These are phyloP conservation scores for Fusarium temperatum DNA, from an alignment of 2,329 filamentous ascomycete genomes.

Conservation along the genomic window DNA sequence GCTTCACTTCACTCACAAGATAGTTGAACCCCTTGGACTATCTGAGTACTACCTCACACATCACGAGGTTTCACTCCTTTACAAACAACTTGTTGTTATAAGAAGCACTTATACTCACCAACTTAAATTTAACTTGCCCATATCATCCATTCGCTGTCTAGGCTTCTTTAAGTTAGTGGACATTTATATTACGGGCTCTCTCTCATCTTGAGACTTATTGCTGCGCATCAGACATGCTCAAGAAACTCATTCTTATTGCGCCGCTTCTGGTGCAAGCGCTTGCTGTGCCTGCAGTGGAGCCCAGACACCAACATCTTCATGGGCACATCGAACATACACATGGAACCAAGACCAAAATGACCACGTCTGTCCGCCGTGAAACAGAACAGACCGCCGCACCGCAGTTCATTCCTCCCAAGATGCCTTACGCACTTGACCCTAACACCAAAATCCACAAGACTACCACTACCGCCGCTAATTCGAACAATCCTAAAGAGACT, in stretches of 20 bases:
- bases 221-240: conserved; percentile 34
- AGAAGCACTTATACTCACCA: conserved; percentile 14
- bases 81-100: conserved; percentile 17
- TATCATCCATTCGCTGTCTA: not conserved
- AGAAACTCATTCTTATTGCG: conserved; percentile 31
- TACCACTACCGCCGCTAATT: not conserved
- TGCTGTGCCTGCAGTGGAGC: conserved; percentile 34
- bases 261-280: conserved; percentile 41
- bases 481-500: not conserved
- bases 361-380: conserved; percentile 7
- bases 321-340: conserved; percentile 26
- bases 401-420: conserved; percentile 25
- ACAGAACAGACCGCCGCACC: conserved; percentile 14
- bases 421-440: conserved; percentile 19
- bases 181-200: not conserved
- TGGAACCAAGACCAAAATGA: conserved; percentile 6
- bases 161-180: conserved; percentile 2
- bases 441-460: conserved; percentile 20
- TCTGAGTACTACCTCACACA: conserved; percentile 11
- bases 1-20: conserved; percentile 11
- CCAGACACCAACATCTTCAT: conserved; percentile 29
- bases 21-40: not conserved
- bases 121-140: not conserved
- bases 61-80: conserved; percentile 18
- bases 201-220: not conserved